Base-by-base conservation (phyloP, 176 grass and related monocot genomes). In the Oropetium thomaeum region DNA sequence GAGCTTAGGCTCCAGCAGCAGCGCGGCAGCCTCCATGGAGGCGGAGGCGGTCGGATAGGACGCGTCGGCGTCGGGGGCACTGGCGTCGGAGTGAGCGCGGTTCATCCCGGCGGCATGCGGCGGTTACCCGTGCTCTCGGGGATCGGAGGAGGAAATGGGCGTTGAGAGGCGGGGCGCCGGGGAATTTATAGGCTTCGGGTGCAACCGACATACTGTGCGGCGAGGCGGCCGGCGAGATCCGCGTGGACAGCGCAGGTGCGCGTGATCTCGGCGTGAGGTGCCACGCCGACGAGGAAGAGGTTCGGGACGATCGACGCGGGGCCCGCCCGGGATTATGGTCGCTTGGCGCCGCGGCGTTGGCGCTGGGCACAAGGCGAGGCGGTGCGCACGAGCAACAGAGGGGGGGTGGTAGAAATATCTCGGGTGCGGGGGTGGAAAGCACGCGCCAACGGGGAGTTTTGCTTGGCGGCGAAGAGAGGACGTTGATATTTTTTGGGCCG, bases 171-270 rank as follows among this genome's bases (percentile, higher is more conserved):
- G 39, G 44, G 29, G 65, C 52, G 62, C 57, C 9, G 73, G 4
- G 43, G 20, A 32, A 82, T 83, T 90, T 90, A 90, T 90, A 90
- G 83, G 78, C 67, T 90, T 82, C 69, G 83, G 83, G 68, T 64
- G 61, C 42, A 82, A 79, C 87, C 87, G 87, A 67, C 87, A 41
- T 86, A 89, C 68, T 82, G 82, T 62, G 58, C 27, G 22, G 68
- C 60, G 54, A 51, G 65, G 65, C 74, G 71, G 43, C 78, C 22
- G 35, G 28, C 45, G 38, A 19, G 38, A 19, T 15, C 72, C 78
- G 84, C 84, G 84, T 49, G 80, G 74, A 35, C 59, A 8, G 49
- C 0, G 23, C 15, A 7, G 64, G 13, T 8, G 66, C 28, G 67
- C 12, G 27, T 30, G 19, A 52, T 35, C 13, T 31, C 42, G 6